These are phyloP conservation scores for Nemania bipapillata DNA, from an alignment of 2,329 filamentous ascomycete species.

Conservation along the genomic window DNA sequence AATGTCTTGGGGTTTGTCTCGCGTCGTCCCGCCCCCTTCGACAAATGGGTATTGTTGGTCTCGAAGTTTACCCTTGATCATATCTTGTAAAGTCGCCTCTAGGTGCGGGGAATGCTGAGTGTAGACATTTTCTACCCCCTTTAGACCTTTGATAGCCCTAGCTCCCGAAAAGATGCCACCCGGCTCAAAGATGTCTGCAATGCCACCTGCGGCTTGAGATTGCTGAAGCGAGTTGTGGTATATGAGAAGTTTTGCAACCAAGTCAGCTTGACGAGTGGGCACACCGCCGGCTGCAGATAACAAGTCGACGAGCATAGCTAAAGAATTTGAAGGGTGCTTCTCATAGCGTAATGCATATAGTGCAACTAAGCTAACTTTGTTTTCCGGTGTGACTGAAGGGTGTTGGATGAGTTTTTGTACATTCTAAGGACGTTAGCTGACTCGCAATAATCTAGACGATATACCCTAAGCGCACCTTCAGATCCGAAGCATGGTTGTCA, in stretches of 20 bases:
- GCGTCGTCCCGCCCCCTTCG: constrained; percentile 84
- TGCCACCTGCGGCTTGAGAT: constrained; percentile 77
- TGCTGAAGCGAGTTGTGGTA: constrained; percentile 90
- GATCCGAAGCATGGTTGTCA: constrained; percentile 88
- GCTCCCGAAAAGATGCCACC: constrained; percentile 91
- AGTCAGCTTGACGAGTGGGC: constrained; percentile 76
- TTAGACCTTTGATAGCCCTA: constrained; percentile 89
- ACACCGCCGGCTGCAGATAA: constrained; percentile 86
- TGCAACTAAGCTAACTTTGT: constrained; percentile 88
- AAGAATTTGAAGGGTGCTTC: constrained; percentile 83
- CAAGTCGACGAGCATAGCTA: constrained; percentile 87
- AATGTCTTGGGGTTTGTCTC: constrained; percentile 96
- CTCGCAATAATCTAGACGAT: background rate
- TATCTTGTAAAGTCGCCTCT: constrained; percentile 86
- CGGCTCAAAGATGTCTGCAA: constrained; percentile 91
- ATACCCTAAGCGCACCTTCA: constrained; percentile 72
- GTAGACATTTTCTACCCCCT: constrained; percentile 98
- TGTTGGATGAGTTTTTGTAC: constrained; percentile 88
- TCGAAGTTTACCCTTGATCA: constrained; percentile 89
- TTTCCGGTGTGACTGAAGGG: constrained; percentile 78
- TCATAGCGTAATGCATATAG: constrained; percentile 95
- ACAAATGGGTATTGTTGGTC: constrained; percentile 93
- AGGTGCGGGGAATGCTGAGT: constrained; percentile 94
- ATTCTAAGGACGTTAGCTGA: constrained; percentile 63
- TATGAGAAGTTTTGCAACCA: constrained; percentile 82